Evolutionary conservation across 169 alveolate species (phyloP).

Genomic region (Plasmodium vinckei): DNA sequence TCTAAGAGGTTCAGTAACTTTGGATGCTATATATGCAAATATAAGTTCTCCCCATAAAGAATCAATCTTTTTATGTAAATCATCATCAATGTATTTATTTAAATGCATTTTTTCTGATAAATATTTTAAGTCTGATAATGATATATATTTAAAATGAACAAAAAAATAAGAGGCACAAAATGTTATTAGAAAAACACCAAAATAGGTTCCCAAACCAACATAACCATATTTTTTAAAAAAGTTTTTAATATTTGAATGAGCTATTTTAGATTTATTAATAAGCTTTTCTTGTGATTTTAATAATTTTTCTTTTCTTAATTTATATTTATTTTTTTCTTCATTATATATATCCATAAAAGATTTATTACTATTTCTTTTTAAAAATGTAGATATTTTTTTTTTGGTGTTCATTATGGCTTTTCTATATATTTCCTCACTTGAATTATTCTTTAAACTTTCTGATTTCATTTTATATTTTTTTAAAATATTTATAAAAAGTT

Average conservation of each 20-base stretch:
- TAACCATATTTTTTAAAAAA: slow-evolving; percentile 68
- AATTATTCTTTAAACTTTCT: slow-evolving; percentile 17
- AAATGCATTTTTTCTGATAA: slow-evolving; percentile 63
- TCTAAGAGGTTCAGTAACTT: slow-evolving; percentile 60
- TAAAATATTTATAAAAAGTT: slow-evolving; percentile 23
- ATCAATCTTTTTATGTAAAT: slow-evolving; percentile 65
- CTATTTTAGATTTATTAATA: slow-evolving; percentile 31
- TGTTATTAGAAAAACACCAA: slow-evolving; percentile 38
- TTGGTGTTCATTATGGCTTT: slow-evolving; percentile 48
- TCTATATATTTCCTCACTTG: slow-evolving; percentile 44
- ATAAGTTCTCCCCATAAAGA: slow-evolving; percentile 73
- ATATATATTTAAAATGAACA: slow-evolving; percentile 66
- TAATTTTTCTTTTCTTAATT: slow-evolving; percentile 60
- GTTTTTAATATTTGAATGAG: slow-evolving; percentile 44
- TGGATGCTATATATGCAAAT: slow-evolving; percentile 68
- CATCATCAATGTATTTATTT: slow-evolving; percentile 53
- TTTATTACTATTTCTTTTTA: slow-evolving; percentile 43
- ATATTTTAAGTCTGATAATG: slow-evolving; percentile 51
- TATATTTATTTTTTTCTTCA: slow-evolving; percentile 68
- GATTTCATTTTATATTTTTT: slow-evolving; percentile 27
- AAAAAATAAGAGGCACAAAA: slow-evolving; percentile 37
- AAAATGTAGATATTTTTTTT: slow-evolving; percentile 21
- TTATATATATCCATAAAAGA: slow-evolving; percentile 52
- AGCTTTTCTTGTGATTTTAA: slow-evolving; percentile 30
- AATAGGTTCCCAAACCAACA: slow-evolving; percentile 59